Base-by-base conservation (phyloP, 176 grass and related monocot species). In the Carex myosuroides region DNA sequence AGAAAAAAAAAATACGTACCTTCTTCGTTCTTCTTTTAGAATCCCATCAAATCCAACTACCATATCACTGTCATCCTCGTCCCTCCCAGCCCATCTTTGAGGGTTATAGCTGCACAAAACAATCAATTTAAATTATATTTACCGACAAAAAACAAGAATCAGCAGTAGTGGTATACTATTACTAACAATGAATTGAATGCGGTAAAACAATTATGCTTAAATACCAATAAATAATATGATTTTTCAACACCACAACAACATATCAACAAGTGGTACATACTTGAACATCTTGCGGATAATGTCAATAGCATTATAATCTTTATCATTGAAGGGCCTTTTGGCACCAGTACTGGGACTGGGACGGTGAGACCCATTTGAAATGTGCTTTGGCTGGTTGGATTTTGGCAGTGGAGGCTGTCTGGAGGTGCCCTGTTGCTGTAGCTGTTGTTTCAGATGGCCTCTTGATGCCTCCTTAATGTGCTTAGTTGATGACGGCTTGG, bases 1-100 rank as follows among this genome's bases (percentile, higher is more conserved):
- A 9, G n/a, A n/a, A n/a, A 42, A 42, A 7, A 42, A 0, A 59
- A 60, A 8, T 54, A 65, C 22, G 42, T 94, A 98, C 95, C 92
- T 94, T 37, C 79, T 84, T 21, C 61, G 94, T 73, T 98, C 95
- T 88, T 98, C 95, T 64, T 87, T 93, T 13, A 90, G 83, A 80
- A 98, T 93, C 37, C 67, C 85, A 76, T 90, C 79, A 62, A 90
- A 98, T 79, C 81, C 86, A 61, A 81, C 89, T 80, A 89, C 95
- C 95, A 98, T 98, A 63, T 94, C 69, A 55, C 88, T 85, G 26
- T 90, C 91, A 66, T 94, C 92, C 41, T 89, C 91, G 64, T 94
- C 92, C n/a, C 22, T 82, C 74, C 63, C 91, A 10, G 66, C 55
- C 70, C 74, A 98, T 68, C 88, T 90, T 0, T 24, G 63, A 42